Evolutionary conservation across 768 basidiomycete genomes (phyloP), one percentile per base, ranked within the genome.

Genomic region (Rhizopogon salebrosus): DNA sequence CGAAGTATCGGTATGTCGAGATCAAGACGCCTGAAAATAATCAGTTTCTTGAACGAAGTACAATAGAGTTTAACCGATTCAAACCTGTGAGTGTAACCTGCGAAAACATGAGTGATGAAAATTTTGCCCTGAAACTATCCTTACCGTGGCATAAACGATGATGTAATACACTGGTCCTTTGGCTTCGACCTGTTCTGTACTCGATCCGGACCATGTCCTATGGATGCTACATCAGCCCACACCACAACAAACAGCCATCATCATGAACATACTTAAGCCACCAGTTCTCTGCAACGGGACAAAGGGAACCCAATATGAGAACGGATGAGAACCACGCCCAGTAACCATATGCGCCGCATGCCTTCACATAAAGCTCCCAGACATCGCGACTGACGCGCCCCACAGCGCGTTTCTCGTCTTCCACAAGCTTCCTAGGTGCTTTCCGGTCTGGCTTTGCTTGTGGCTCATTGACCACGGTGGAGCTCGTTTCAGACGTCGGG

Each of bases 341-440:
- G 61, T 76, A 85, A 60, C 60, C 59, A 54, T 63, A 70, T 60
- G 67, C 77, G 29, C 82, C 82, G 57, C 75, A 75, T 0, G 79
- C 78, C 31, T 60, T 61, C 57, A 85, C 65, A 54, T 86, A 86
- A 0, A 75, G 75, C 39, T 68, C 60, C 89, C 89, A 92, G 20
- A 90, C 80, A 36, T 80, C 79, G 52, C 75, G 70, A 43, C 78
- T 69, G 49, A 92, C 87, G 41, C 84, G 76, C 3, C 89, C 89
- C 39, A 83, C 81, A 1, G 85, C 87, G n/a, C 89, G 78, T 55
- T 79, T 81, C 64, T 91, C 89, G 60, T 91, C 89, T 60, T 95
- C 92, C 6, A 95, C 73, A 41, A 95, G 77, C 64, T 94, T 95
- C 35, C 91, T 77, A 0, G 92, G 87, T 1, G 75, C 62, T 62